Conservation (phyloP, 2,329 filamentous ascomycete genomes). For the Epichloe sp. region DNA sequence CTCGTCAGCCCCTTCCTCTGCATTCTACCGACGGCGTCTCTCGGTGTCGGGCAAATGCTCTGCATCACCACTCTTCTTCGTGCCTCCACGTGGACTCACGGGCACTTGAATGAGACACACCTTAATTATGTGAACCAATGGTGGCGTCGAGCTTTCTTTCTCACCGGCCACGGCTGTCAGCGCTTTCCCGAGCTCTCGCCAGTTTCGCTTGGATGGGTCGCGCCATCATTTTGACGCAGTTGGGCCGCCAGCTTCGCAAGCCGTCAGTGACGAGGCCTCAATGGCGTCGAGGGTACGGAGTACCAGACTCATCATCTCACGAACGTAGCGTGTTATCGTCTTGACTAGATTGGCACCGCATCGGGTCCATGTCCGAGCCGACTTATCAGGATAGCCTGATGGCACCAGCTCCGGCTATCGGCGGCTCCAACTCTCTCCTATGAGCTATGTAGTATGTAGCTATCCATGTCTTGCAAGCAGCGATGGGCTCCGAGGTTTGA, state of each 20-base stretch:
- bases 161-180: conserved; percentile 1
- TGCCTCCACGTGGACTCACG: conserved; percentile 4
- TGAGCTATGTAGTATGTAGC: too few relatives aligned
- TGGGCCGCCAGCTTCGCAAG: background rate
- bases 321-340: too few relatives aligned
- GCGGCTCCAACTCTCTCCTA: too few relatives aligned
- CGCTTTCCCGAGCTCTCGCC: background rate
- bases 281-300: too few relatives aligned
- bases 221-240: conserved; percentile 2
- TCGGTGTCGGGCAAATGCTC: background rate
- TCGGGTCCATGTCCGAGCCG: background rate
- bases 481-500: too few relatives aligned
- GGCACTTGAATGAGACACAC: background rate
- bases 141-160: background rate
- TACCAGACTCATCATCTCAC: too few relatives aligned
- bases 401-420: too few relatives aligned
- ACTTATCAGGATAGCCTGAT: too few relatives aligned
- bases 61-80: background rate
- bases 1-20: background rate
- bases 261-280: too few relatives aligned
- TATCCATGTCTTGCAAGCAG: too few relatives aligned
- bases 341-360: background rate
- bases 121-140: conserved; percentile 1
- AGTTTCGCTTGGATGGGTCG: background rate
- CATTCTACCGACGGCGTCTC: background rate